Percentiles rank a stretch among this genome's conserved stretches.
Evolutionary conservation across 805 yeast species (phyloP).

Genomic region (Cephaloascus albidus): DNA sequence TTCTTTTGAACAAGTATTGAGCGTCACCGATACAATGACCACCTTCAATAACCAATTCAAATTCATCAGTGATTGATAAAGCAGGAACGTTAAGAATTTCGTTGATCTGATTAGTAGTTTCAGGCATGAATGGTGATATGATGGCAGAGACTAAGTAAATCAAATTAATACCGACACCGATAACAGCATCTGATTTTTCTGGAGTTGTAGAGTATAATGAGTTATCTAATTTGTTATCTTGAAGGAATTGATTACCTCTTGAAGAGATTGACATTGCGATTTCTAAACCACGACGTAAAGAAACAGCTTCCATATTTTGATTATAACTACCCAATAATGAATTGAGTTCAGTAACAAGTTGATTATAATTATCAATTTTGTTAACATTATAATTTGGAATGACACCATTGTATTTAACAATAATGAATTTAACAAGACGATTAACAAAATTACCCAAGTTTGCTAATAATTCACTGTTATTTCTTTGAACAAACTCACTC

Average conservation of each 20-base stretch:
- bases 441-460: slow-evolving; percentile 96
- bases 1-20: slow-evolving; percentile 83
- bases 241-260: slow-evolving; percentile 91
- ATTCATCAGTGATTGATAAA: slow-evolving; percentile 66
- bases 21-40: slow-evolving; percentile 91
- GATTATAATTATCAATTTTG: slow-evolving; percentile 35
- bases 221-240: slow-evolving; percentile 93
- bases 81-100: slow-evolving; percentile 79
- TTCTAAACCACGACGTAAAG: slow-evolving; percentile 84
- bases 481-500: slow-evolving; percentile 90
- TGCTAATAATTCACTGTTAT: slow-evolving; percentile 88
- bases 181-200: slow-evolving; percentile 81
- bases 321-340: slow-evolving; percentile 51
- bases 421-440: slow-evolving; percentile 82
- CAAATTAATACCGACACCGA: slow-evolving; percentile 84
- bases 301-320: slow-evolving; percentile 67
- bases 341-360: slow-evolving; percentile 49
- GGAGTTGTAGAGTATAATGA: slow-evolving; percentile 68
- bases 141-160: slow-evolving; percentile 80
- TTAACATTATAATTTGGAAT: slow-evolving; percentile 57
- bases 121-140: slow-evolving; percentile 87
- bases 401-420: slow-evolving; percentile 87
- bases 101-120: slow-evolving; percentile 57
- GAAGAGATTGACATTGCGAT: slow-evolving; percentile 85
- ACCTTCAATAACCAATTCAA: slow-evolving; percentile 55